phyloP scores from a whole-genome alignment of 768 basidiomycete species.

The Tulasnella sp. region DNA sequence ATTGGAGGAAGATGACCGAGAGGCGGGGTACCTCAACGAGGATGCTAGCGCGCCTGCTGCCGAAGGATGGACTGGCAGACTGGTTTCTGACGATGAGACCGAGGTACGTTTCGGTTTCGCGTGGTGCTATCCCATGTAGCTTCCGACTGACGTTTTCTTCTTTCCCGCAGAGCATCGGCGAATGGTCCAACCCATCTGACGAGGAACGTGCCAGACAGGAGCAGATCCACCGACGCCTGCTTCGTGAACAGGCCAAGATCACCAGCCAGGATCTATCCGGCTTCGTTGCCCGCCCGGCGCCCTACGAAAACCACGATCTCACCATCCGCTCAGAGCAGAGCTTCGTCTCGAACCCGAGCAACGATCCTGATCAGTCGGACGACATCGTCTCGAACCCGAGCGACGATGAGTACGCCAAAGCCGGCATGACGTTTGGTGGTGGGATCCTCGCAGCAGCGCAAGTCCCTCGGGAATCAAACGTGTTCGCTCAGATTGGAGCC shows the following conservation, averaged over 20 bases:
- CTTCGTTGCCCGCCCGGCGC: slow-evolving; percentile 62
- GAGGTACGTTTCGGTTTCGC: slow-evolving; percentile 12
- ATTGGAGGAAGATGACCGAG: background rate
- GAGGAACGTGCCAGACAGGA: slow-evolving; percentile 72
- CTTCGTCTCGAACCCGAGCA: slow-evolving; percentile 17
- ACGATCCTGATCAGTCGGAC: slow-evolving; percentile 29
- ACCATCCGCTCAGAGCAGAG: slow-evolving; percentile 6
- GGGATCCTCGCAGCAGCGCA: background rate
- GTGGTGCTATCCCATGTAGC: background rate
- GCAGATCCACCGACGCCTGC: slow-evolving; percentile 55
- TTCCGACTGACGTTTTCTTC: background rate
- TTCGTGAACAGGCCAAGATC: slow-evolving; percentile 26
- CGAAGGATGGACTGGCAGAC: background rate
- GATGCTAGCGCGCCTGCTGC: background rate
- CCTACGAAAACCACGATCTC: background rate
- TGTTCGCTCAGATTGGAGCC: slow-evolving; percentile 3
- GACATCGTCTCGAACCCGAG: slow-evolving; percentile 83
- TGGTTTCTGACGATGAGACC: slow-evolving; percentile 30
- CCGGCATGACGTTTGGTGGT: slow-evolving; percentile 5
- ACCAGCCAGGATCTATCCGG: slow-evolving; percentile 64
- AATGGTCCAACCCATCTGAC: slow-evolving; percentile 87
- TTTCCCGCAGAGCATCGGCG: slow-evolving; percentile 73
- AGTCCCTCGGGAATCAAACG: background rate
- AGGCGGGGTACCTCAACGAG: slow-evolving; percentile 7
- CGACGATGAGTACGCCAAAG: slow-evolving; percentile 45